These are phyloP conservation scores for Lasiodiplodia sp. DNA, from an alignment of 2,329 filamentous ascomycete genomes.

Conservation along the genomic window DNA sequence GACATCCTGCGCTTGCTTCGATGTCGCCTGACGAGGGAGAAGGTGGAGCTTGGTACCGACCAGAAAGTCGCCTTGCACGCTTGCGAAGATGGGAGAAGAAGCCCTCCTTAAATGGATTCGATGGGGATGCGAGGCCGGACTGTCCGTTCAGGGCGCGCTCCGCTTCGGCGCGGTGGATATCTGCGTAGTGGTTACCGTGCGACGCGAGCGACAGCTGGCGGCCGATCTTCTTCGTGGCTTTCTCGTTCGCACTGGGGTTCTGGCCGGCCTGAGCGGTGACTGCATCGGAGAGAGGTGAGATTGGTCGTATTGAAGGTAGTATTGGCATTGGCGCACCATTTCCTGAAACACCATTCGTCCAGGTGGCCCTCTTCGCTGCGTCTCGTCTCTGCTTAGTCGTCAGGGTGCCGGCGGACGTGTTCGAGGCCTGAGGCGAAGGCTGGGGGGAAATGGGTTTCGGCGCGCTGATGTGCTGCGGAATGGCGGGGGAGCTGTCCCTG, in stretches of 20 bases:
- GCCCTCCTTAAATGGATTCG: constrained; percentile 85
- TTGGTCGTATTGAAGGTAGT: constrained; percentile 89
- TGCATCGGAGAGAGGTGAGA: constrained; percentile 94
- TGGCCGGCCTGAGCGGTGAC: constrained; percentile 88
- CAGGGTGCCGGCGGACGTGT: constrained; percentile 52
- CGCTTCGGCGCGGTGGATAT: constrained; percentile 87
- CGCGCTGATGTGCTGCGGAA: constrained; percentile 53
- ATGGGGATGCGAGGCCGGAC: constrained; percentile 72
- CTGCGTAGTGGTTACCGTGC: constrained; percentile 89
- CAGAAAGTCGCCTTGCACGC: constrained; percentile 88
- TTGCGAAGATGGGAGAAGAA: constrained; percentile 98
- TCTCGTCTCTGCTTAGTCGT: constrained; percentile 63
- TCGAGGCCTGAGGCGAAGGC: constrained; percentile 53
- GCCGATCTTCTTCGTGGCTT: constrained; percentile 87
- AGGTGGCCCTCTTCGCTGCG: constrained; percentile 85
- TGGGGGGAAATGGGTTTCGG: constrained; percentile 51
- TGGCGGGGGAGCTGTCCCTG: constrained; percentile 71
- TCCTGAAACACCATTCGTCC: constrained; percentile 79
- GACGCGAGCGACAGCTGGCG: constrained; percentile 92
- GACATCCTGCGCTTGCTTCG: constrained; percentile 91
- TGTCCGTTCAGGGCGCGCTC: constrained; percentile 89
- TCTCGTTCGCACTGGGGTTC: constrained; percentile 66
- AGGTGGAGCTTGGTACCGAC: constrained; percentile 82
- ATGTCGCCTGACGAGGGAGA: constrained; percentile 84
- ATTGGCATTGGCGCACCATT: constrained; percentile 94